phyloP scores from a whole-genome alignment of 2,329 filamentous ascomycete genomes.

The Gremmenia infestans region DNA sequence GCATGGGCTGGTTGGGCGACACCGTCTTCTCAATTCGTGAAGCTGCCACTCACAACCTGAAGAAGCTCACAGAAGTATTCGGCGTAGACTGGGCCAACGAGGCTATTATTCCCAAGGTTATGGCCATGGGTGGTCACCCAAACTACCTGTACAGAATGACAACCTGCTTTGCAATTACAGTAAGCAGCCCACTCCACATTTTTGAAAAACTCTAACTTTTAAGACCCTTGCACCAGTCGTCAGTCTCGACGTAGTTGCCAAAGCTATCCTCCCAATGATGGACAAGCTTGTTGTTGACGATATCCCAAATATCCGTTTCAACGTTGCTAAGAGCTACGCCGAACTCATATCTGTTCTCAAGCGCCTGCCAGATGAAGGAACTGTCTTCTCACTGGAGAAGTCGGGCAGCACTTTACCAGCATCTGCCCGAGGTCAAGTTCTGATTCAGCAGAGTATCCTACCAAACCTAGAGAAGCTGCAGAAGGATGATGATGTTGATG shows the following conservation, averaged over 20 bases:
- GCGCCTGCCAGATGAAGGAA: constrained; percentile 83
- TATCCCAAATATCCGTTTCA: constrained; percentile 99
- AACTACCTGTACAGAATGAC: constrained; percentile 99
- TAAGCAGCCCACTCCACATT: constrained; percentile 47
- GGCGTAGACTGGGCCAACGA: constrained; percentile 96
- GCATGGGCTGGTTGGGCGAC: constrained; percentile 98
- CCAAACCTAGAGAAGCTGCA: constrained; percentile 92
- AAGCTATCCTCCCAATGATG: constrained; percentile 91
- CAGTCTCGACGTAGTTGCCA: constrained; percentile 86
- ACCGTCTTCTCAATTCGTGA: constrained; percentile 98
- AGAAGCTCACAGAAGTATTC: constrained; percentile 98
- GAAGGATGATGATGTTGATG: constrained; percentile 96
- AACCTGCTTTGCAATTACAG: constrained; percentile 97
- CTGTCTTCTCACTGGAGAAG: constrained; percentile 80
- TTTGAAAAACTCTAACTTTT: constrained; percentile 25
- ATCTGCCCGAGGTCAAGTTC: constrained; percentile 67
- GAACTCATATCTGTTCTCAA: constrained; percentile 88
- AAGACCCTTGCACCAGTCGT: constrained; percentile 93
- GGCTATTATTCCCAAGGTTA: constrained; percentile 97
- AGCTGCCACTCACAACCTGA: constrained; percentile 93
- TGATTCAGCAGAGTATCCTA: constrained; percentile 81
- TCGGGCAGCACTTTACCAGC: constrained; percentile 56
- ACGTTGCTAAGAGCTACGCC: constrained; percentile 95
- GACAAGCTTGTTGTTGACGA: constrained; percentile 90
- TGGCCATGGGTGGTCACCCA: constrained; percentile 95